Base-by-base conservation (phyloP, 164 flowering plant species). In the Aristolochia contorta region DNA sequence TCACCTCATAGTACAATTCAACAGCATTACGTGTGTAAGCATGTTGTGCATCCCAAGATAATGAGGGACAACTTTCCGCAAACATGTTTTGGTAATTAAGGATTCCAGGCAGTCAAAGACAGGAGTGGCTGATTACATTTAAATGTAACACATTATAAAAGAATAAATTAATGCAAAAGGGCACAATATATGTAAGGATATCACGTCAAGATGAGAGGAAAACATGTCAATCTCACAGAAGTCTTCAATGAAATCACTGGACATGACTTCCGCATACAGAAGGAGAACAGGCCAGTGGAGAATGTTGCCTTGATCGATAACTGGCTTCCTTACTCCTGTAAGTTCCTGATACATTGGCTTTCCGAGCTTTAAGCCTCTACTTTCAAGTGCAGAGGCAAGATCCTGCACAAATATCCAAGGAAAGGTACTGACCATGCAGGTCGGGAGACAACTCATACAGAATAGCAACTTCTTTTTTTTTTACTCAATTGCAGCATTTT, bases 241-340 rank as follows among this genome's bases (percentile, higher is more conserved):
- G 64, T 86, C 98, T 70, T 90, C 97, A 61, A 93, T 83, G 37
- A 93, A 75, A 77, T 93, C 98, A 71, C 97, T 86, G 72, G 91
- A 83, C 98, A 93, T 93, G 68, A 80, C 87, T 76, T 93, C 97
- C 27, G 94, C 82, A 75, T 93, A 93, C 1, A 93, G 81, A 66
- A 93, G 79, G 70, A 90, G 78, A 72, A 89, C 97, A 6, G 96
- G 97, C 98, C 97, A 89, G 66, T 89, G 94, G 69, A 90, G 91
- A 69, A 93, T 81, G 51, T 76, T 79, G 68, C 72, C 70, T 63
- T 71, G 76, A 72, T 89, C 96, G 61, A 89, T 59, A 10, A 71
- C 48, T 9, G 97, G 96, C 68, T 83, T 93, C 66, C 74, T 81
- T 51, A 78, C 33, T 63, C 97, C 97, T 63, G 84, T 83, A 22